A percentile compares a stretch with the other conserved stretches of the same genome.
Evolutionary conservation across 2,329 filamentous ascomycete species (phyloP).

Genomic region (Nannizziopsis arthrosporioides): DNA sequence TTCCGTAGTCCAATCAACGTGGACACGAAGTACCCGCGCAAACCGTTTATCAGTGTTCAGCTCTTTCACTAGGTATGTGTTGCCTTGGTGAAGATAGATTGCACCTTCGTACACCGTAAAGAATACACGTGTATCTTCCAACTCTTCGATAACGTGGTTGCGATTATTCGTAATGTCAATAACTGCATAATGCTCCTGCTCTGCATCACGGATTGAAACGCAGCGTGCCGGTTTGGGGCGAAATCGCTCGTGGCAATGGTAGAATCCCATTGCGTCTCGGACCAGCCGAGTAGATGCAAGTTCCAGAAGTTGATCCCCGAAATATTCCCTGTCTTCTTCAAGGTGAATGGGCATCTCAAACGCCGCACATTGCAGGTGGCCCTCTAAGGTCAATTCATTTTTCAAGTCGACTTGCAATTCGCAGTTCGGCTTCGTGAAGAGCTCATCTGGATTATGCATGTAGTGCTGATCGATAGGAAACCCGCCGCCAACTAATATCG

Average conservation of each 20-base stretch:
- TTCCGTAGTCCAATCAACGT: conserved; percentile 88
- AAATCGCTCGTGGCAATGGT: conserved; percentile 80
- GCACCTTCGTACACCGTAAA: conserved; percentile 95
- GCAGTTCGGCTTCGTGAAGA: conserved; percentile 79
- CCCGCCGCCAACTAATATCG: conserved; percentile 75
- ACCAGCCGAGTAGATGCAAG: conserved; percentile 64
- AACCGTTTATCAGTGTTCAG: conserved; percentile 69
- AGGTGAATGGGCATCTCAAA: conserved; percentile 88
- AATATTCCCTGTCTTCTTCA: conserved; percentile 62
- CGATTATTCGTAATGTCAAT: conserved; percentile 69
- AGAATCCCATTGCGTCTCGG: conserved; percentile 67
- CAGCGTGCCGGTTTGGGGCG: conserved; percentile 70
- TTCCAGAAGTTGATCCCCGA: conserved; percentile 59
- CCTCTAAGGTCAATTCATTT: conserved; percentile 83
- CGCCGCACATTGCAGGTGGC: conserved; percentile 89
- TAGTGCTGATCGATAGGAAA: conserved; percentile 91
- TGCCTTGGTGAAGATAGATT: conserved; percentile 94
- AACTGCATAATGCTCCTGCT: conserved; percentile 87
- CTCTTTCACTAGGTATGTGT: conserved; percentile 81
- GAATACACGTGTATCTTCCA: conserved; percentile 89
- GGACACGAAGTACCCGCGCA: conserved; percentile 76
- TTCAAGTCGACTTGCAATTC: conserved; percentile 83
- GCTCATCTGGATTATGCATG: conserved; percentile 90
- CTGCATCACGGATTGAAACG: conserved; percentile 79
- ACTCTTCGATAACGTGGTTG: conserved; percentile 74